Evolutionary conservation across 1,139 yeast species (phyloP).

Genomic region (Spencermartinsiella ligniputridi): DNA sequence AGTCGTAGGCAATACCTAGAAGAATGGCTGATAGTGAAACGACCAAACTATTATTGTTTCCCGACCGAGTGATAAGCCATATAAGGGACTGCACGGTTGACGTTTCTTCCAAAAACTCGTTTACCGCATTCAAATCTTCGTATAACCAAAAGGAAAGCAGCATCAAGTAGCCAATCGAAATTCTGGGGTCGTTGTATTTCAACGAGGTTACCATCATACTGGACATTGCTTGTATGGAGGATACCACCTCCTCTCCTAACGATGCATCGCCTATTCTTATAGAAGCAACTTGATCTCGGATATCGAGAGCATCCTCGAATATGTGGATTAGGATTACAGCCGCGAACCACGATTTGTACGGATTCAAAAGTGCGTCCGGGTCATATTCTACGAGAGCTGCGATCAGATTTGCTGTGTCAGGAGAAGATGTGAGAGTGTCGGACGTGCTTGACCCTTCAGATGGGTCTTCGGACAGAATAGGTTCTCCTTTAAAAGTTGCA

Average conservation of each 20-base stretch:
- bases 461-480: neutral
- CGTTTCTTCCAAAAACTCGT: slow-evolving; percentile 68
- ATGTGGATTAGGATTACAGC: slow-evolving; percentile 59
- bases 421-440: slow-evolving; percentile 11
- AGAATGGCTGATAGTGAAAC: slow-evolving; percentile 74
- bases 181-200: slow-evolving; percentile 63
- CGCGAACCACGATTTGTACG: slow-evolving; percentile 87
- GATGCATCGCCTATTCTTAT: slow-evolving; percentile 63
- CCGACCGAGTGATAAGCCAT: slow-evolving; percentile 59
- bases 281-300: slow-evolving; percentile 47
- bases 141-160: slow-evolving; percentile 71
- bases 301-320: slow-evolving; percentile 49
- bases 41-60: slow-evolving; percentile 55
- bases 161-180: slow-evolving; percentile 75
- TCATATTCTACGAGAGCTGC: slow-evolving; percentile 73
- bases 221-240: slow-evolving; percentile 74
- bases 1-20: slow-evolving; percentile 78
- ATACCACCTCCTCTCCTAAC: slow-evolving; percentile 67
- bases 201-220: slow-evolving; percentile 69
- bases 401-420: slow-evolving; percentile 49
- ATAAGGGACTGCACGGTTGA: slow-evolving; percentile 64
- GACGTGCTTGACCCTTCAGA: neutral
- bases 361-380: slow-evolving; percentile 69
- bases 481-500: slow-evolving; percentile 36
- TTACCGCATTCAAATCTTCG: slow-evolving; percentile 71